phyloP scores from a whole-genome alignment of 495 filamentous ascomycete genomes.

The Trichoderma parareesei region DNA sequence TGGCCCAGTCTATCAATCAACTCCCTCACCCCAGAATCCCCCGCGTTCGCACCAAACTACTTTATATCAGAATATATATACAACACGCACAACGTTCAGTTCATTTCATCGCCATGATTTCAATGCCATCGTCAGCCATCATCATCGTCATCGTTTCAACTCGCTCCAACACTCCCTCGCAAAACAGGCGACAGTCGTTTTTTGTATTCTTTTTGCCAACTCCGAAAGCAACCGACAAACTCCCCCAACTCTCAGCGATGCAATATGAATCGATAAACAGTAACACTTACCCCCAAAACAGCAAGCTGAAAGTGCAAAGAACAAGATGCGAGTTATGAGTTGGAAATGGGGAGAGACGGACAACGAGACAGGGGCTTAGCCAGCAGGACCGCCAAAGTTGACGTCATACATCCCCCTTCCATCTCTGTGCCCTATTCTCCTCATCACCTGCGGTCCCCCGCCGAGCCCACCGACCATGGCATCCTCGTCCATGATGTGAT shows the following conservation, averaged over 20 bases:
- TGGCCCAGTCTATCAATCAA: too few relatives aligned
- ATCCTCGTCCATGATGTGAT: conserved; percentile 23
- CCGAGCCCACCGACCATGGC: conserved; percentile 12
- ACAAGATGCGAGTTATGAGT: neutral
- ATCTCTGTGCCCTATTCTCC: conserved; percentile 16
- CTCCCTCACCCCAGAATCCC: too few relatives aligned
- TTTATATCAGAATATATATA: too few relatives aligned
- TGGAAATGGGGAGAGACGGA: neutral
- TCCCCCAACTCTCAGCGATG: conserved; percentile 2
- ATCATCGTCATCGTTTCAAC: too few relatives aligned
- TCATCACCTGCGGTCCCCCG: conserved; percentile 4
- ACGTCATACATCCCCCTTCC: conserved; percentile 25
- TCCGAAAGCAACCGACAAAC: neutral
- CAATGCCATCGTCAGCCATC: too few relatives aligned
- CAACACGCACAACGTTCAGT: too few relatives aligned
- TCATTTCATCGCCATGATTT: too few relatives aligned
- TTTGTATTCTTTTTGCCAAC: neutral
- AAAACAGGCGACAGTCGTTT: too few relatives aligned
- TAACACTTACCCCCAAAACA: neutral
- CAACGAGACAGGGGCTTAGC: neutral
- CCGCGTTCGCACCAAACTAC: too few relatives aligned
- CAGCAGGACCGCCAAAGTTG: conserved; percentile 16
- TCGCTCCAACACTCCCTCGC: too few relatives aligned
- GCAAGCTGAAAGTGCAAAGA: neutral
- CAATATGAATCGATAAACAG: neutral